Percentiles rank a stretch among this genome's conserved stretches.
phyloP scores from a whole-genome alignment of 805 yeast genomes.

The Monosporozyma aquatica region DNA sequence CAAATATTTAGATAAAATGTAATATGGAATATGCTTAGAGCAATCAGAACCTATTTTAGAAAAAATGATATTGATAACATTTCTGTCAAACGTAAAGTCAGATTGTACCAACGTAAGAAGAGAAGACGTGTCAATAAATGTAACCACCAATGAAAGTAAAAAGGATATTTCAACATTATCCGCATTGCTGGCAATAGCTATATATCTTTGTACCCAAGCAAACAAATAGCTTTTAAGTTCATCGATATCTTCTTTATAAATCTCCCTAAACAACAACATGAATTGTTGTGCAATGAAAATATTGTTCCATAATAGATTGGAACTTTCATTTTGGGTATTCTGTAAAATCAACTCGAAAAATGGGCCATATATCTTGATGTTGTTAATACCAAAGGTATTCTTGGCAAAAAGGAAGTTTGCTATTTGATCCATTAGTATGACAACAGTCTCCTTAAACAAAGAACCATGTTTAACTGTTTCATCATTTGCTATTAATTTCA shows the following conservation, averaged over 20 bases:
- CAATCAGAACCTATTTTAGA: not conserved
- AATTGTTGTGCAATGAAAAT: constrained; percentile 4
- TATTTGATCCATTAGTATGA: constrained; percentile 36
- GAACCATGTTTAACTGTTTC: constrained; percentile 14
- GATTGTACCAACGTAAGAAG: not conserved
- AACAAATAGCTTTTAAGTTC: not conserved
- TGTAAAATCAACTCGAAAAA: constrained; percentile 5
- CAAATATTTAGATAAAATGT: constrained; percentile 1
- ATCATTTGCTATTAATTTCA: constrained; percentile 28
- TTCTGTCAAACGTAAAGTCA: not conserved
- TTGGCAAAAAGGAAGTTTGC: constrained; percentile 33
- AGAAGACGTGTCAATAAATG: not conserved
- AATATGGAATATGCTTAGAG: not conserved
- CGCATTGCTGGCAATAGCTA: not conserved
- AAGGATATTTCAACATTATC: not conserved
- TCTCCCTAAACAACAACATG: not conserved
- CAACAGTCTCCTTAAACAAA: constrained; percentile 21
- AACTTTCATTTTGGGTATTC: not conserved
- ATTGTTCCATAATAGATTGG: not conserved
- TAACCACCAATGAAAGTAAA: not conserved
- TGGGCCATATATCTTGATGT: constrained; percentile 1
- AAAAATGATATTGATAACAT: not conserved
- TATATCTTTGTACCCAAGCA: not conserved
- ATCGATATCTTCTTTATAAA: not conserved
- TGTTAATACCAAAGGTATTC: constrained; percentile 3